Evolutionary conservation across 441 rosid species (phyloP).

Genomic region (Gossypium davidsonii): DNA sequence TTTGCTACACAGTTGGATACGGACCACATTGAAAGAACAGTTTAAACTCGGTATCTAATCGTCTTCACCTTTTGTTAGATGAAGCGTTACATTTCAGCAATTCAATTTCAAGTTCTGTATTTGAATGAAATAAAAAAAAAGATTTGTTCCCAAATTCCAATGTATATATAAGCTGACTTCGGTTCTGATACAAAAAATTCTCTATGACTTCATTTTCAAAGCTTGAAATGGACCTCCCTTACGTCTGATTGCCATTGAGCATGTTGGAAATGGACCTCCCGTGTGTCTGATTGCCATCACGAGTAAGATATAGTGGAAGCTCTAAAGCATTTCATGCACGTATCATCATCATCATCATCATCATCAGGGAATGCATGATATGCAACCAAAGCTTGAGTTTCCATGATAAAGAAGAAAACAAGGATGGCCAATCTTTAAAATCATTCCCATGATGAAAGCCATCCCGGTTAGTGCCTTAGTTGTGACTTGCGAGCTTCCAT

Average conservation of each 20-base stretch:
- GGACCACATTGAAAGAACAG: not conserved
- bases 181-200: not conserved
- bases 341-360: not conserved
- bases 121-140: not conserved
- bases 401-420: not conserved
- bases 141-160: not conserved
- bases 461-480: not conserved
- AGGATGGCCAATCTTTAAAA: not conserved
- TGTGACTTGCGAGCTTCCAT: constrained; percentile 1
- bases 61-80: not conserved
- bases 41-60: not conserved
- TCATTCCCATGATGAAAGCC: not conserved
- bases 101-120: not conserved
- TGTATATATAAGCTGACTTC: not conserved
- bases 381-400: not conserved
- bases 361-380: not conserved
- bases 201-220: not conserved
- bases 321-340: not conserved
- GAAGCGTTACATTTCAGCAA: not conserved
- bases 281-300: not conserved
- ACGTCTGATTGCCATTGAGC: not conserved
- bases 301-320: not conserved
- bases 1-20: not conserved
- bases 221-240: not conserved
- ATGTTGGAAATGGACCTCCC: not conserved